Conservation (phyloP, 2,329 filamentous ascomycete genomes). For the Fusarium sp. region DNA sequence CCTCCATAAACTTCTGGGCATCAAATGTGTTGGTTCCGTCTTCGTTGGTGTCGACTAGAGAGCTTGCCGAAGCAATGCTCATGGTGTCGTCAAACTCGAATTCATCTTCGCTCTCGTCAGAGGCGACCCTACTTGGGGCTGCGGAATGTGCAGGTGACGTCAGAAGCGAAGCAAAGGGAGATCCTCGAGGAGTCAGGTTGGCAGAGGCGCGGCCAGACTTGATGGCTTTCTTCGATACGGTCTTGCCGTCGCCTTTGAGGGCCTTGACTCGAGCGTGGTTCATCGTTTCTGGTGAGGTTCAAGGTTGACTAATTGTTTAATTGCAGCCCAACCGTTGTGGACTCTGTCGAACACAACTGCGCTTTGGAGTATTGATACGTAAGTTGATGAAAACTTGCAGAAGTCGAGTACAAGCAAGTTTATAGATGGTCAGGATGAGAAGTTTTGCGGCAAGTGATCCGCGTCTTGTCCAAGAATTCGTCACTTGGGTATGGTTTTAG, state of each 20-base stretch:
- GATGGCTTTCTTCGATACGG: constrained; percentile 75
- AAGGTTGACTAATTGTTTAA: neutral
- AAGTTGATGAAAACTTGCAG: constrained; percentile 44
- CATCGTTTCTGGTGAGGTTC: constrained; percentile 58
- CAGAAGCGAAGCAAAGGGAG: constrained; percentile 68
- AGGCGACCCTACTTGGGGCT: constrained; percentile 71
- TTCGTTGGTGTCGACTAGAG: constrained; percentile 68
- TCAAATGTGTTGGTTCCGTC: constrained; percentile 76
- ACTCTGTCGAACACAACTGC: constrained; percentile 1
- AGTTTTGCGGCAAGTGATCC: constrained; percentile 44
- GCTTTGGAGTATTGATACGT: neutral
- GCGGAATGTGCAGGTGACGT: constrained; percentile 71
- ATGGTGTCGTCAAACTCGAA: constrained; percentile 61
- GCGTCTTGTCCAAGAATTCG: constrained; percentile 33
- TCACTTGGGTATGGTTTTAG: constrained; percentile 44
- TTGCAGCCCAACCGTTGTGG: neutral
- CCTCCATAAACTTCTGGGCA: constrained; percentile 72
- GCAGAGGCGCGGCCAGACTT: constrained; percentile 71
- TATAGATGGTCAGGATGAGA: constrained; percentile 22
- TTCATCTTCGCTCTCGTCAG: constrained; percentile 70
- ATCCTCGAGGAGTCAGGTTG: constrained; percentile 68
- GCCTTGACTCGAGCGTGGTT: constrained; percentile 76
- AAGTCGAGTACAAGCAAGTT: constrained; percentile 17
- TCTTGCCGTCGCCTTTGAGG: constrained; percentile 78
- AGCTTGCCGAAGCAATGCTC: constrained; percentile 58